phyloP scores from a whole-genome alignment of 305 asterid genomes.

The Coffea humblotiana region DNA sequence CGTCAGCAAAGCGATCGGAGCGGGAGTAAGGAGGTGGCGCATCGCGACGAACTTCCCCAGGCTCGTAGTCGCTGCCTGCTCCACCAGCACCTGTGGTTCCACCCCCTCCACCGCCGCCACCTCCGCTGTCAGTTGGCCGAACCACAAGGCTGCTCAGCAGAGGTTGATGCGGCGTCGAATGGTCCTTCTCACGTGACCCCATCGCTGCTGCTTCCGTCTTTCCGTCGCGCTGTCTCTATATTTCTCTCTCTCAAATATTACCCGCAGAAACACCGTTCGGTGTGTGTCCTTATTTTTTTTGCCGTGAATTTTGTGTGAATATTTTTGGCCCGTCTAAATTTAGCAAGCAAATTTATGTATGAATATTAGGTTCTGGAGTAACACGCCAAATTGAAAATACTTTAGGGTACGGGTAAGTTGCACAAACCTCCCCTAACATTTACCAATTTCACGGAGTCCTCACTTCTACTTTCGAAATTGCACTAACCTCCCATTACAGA shows the following conservation, averaged over 20 bases:
- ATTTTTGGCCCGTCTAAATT: neutral
- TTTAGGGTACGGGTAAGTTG: too few relatives aligned
- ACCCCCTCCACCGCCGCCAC: constrained; percentile 33
- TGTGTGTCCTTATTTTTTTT: neutral
- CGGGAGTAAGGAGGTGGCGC: constrained; percentile 69
- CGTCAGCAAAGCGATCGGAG: constrained; percentile 51
- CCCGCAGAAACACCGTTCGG: neutral
- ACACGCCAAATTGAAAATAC: neutral
- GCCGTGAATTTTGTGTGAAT: too few relatives aligned
- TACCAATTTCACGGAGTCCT: neutral
- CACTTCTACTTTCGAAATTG: neutral
- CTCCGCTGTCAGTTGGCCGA: constrained; percentile 43
- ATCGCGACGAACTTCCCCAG: constrained; percentile 88
- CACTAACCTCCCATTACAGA: neutral
- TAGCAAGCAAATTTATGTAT: neutral
- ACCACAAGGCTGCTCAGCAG: constrained; percentile 83
- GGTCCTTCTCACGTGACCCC: constrained; percentile 73
- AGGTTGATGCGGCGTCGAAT: constrained; percentile 57
- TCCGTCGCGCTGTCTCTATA: neutral
- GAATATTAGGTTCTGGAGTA: neutral
- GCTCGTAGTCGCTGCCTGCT: constrained; percentile 67
- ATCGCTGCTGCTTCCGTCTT: constrained; percentile 30
- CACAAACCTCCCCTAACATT: too few relatives aligned
- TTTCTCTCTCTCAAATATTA: neutral
- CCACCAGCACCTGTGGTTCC: constrained; percentile 41